These are phyloP conservation scores for Dictyophora rubrovolvata DNA, from an alignment of 768 basidiomycete genomes.

Conservation along the genomic window DNA sequence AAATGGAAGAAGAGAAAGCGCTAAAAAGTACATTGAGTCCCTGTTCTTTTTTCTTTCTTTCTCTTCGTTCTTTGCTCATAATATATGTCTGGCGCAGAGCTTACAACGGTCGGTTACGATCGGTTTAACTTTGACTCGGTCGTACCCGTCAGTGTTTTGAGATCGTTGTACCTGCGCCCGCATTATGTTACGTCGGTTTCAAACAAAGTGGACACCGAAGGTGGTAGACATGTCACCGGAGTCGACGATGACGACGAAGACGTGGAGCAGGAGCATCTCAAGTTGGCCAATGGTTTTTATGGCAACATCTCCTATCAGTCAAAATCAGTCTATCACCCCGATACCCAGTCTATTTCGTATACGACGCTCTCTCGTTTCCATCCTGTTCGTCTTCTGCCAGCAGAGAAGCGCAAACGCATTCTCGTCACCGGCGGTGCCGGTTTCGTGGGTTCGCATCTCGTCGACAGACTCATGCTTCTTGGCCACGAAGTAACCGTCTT, in stretches of 20 bases:
- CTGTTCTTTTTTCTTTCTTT: constrained; percentile 4
- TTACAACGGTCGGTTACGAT: constrained; percentile 70
- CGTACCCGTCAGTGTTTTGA: constrained; percentile 68
- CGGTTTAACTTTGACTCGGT: constrained; percentile 88
- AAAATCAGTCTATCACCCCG: constrained; percentile 77
- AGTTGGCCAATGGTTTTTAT: constrained; percentile 35
- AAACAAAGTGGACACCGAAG: constrained; percentile 18
- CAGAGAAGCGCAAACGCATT: constrained; percentile 72
- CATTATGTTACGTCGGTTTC: constrained; percentile 51
- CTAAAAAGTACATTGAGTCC: background rate
- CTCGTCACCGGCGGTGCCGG: constrained; percentile 96
- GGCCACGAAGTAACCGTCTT: constrained; percentile 96
- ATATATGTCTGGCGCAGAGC: constrained; percentile 68
- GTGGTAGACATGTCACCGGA: constrained; percentile 7
- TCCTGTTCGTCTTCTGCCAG: constrained; percentile 79
- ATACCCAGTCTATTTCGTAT: constrained; percentile 78
- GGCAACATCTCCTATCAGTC: constrained; percentile 50
- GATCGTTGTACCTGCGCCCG: constrained; percentile 80
- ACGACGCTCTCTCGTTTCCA: constrained; percentile 88
- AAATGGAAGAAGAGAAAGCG: background rate
- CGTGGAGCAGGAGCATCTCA: constrained; percentile 34
- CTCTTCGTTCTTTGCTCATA: constrained; percentile 12
- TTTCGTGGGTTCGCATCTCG: constrained; percentile 98
- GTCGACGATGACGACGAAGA: constrained; percentile 27
- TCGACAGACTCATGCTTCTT: constrained; percentile 94